Percentiles rank a stretch among this genome's conserved stretches.
phyloP scores from a whole-genome alignment of 306 rosid genomes.

The Geum urbanum region DNA sequence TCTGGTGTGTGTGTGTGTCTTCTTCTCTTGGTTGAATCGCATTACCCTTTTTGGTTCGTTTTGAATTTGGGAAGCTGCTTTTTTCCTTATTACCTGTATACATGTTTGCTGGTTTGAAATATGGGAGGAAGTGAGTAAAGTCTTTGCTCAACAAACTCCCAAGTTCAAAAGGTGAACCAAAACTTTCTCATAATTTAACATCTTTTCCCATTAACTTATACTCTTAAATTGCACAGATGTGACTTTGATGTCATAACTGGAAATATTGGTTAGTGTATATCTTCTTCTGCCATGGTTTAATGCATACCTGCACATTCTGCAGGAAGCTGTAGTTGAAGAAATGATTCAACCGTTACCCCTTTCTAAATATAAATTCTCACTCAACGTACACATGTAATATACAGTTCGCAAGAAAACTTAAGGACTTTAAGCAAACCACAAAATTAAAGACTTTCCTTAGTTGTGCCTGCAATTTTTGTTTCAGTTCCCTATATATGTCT shows the following conservation, averaged over 20 bases:
- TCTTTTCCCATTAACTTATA: background rate
- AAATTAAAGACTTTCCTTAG: slow-evolving; percentile 2
- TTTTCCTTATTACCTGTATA: slow-evolving; percentile 41
- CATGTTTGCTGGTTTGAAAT: slow-evolving; percentile 44
- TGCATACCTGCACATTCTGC: slow-evolving; percentile 31
- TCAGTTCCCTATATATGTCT: slow-evolving; percentile 3
- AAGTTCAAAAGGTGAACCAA: slow-evolving; percentile 39
- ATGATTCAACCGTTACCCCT: slow-evolving; percentile 28
- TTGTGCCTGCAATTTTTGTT: slow-evolving; percentile 12
- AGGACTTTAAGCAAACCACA: background rate
- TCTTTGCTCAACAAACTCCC: slow-evolving; percentile 14
- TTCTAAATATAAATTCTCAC: background rate
- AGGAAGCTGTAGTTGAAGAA: slow-evolving; percentile 32
- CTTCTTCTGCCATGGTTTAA: slow-evolving; percentile 35
- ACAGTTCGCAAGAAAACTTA: background rate
- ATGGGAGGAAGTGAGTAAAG: slow-evolving; percentile 11
- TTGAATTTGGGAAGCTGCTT: slow-evolving; percentile 47
- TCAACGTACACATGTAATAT: background rate
- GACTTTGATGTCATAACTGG: slow-evolving; percentile 37
- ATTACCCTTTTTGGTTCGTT: slow-evolving; percentile 34
- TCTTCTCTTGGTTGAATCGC: slow-evolving; percentile 27
- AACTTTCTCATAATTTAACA: slow-evolving; percentile 14
- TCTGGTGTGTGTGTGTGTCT: background rate
- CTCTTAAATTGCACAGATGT: slow-evolving; percentile 38
- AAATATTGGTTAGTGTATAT: slow-evolving; percentile 24